Evolutionary conservation across 805 yeast genomes (phyloP).

Genomic region (Saccharomycodes ludwigii): DNA sequence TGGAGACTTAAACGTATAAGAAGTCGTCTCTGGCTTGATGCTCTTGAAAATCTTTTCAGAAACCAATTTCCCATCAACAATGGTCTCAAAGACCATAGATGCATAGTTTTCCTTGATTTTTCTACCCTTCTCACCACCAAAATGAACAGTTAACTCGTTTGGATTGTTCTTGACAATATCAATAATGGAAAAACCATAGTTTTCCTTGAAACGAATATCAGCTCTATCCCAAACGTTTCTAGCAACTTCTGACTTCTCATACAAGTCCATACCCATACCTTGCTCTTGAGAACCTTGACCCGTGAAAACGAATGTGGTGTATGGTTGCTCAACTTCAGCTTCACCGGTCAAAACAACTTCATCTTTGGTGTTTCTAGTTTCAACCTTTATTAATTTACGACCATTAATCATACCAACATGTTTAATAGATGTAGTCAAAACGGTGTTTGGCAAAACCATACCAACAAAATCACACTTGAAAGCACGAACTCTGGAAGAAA

Average conservation of each 20-base stretch:
- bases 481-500: slow-evolving; percentile 90
- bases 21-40: slow-evolving; percentile 68
- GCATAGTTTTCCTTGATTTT: slow-evolving; percentile 88
- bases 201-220: slow-evolving; percentile 79
- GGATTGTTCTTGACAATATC: slow-evolving; percentile 95
- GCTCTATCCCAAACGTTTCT: slow-evolving; percentile 97
- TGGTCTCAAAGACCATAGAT: slow-evolving; percentile 95
- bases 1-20: slow-evolving; percentile 82
- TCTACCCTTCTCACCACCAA: slow-evolving; percentile 97
- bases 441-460: slow-evolving; percentile 96
- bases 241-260: slow-evolving; percentile 83
- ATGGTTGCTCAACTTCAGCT: slow-evolving; percentile 98
- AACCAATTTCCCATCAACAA: slow-evolving; percentile 69
- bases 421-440: slow-evolving; percentile 73
- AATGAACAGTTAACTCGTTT: slow-evolving; percentile 85
- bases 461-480: slow-evolving; percentile 85
- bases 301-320: slow-evolving; percentile 91
- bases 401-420: slow-evolving; percentile 99
- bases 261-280: slow-evolving; percentile 99
- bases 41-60: slow-evolving; percentile 94
- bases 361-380: slow-evolving; percentile 72
- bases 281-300: slow-evolving; percentile 99
- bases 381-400: slow-evolving; percentile 90
- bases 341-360: slow-evolving; percentile 81
- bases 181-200: slow-evolving; percentile 94